Percentiles rank a stretch among this genome's conserved stretches.
These are phyloP conservation scores for Chlamydomonas sp. DNA, from an alignment of 139 green algal genomes.

Conservation along the genomic window DNA sequence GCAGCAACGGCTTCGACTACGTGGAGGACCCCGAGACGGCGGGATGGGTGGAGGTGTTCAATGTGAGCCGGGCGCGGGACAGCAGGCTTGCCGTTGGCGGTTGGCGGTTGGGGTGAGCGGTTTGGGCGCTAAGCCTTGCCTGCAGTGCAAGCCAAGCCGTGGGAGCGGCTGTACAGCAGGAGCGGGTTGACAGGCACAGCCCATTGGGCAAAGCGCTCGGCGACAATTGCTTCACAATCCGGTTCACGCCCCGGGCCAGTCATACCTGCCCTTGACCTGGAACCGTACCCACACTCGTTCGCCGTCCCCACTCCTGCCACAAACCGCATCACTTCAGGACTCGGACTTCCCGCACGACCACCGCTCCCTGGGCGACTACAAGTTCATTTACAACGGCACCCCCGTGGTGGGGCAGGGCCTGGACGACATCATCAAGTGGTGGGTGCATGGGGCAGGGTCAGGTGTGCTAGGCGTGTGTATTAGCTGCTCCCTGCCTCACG, in stretches of 20 bases:
- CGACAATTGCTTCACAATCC: too few relatives aligned
- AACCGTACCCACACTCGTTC: too few relatives aligned
- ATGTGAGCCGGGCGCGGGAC: not conserved
- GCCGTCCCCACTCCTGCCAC: not conserved
- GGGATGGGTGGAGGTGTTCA: conserved; percentile 26
- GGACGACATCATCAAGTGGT: conserved; percentile 27
- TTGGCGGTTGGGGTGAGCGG: too few relatives aligned
- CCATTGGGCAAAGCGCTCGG: too few relatives aligned
- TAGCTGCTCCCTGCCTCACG: too few relatives aligned
- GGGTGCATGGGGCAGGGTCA: not conserved
- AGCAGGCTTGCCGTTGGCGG: too few relatives aligned
- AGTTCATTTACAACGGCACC: conserved; percentile 26
- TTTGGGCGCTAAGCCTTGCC: too few relatives aligned
- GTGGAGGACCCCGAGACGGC: conserved; percentile 20
- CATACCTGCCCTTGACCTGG: not conserved
- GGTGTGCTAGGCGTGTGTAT: too few relatives aligned
- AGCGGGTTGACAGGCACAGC: too few relatives aligned
- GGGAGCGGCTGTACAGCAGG: too few relatives aligned
- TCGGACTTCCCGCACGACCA: conserved; percentile 28
- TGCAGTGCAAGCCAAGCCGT: too few relatives aligned
- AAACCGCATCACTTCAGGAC: not conserved
- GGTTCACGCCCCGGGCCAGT: not conserved
- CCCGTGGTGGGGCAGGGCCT: not conserved
- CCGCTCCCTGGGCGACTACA: conserved; percentile 33
- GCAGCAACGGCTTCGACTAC: conserved; percentile 39